Evolutionary conservation across 2,329 filamentous ascomycete species (phyloP), one percentile per base, ranked within the genome.

Genomic region (Berkeleyomyces basicola): DNA sequence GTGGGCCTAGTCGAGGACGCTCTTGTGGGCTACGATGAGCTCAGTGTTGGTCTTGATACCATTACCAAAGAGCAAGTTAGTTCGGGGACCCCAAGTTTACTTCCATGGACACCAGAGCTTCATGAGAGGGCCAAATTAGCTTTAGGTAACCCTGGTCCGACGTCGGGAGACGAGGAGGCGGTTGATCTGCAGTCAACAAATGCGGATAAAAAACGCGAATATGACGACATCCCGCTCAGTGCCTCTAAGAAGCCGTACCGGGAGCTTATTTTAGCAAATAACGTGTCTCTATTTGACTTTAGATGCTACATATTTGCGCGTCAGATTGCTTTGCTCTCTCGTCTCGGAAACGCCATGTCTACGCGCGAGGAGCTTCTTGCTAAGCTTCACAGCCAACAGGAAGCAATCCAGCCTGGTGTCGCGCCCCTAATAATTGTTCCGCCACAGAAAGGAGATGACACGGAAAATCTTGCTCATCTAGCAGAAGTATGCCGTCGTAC

Each of bases 241-340:
- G 76, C 82, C 7, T 78, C 80, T 1, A 83, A 83, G 66, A 96
- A 96, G 71, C 81, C 88, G 1, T 99, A 97, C 70, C 83, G 92
- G 60, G 90, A 95, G 63, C 83, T 95, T 68, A 99, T 99, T 58
- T 77, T 99, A 46, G 86, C 88, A 11, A 99, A 95, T 74, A 88
- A 96, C 67, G 95, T 99, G 43, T 99, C 93, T 0, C 79, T 96
- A 2, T 96, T 97, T 70, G 93, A 99, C 72, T 97, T 99, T 71
- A 81, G 89, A 59, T 89, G 87, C 68, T 99, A 99, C 71, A 84
- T 99, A 10, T 99, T 97, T 72, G 85, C 90, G 2, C 82, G 93
- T 33, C 92, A 99, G 69, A 83, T 96, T 66, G 82, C 87, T 2
- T 75, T 99, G 0, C 78, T 97, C 1, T 78, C 96, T 10, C 82